phyloP scores from a whole-genome alignment of 805 yeast genomes.

The Saccharomyces mikatae region DNA sequence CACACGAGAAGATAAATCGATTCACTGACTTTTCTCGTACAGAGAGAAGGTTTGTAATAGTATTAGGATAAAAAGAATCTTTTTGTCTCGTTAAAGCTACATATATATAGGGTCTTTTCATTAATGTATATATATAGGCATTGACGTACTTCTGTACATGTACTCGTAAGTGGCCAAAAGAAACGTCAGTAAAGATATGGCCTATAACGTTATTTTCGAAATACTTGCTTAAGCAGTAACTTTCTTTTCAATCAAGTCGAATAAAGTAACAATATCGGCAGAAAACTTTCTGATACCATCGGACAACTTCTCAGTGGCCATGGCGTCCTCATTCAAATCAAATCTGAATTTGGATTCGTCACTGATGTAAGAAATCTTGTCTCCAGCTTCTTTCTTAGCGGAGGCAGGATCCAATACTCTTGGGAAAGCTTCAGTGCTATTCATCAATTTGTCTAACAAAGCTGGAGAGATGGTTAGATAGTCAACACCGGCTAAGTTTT shows the following conservation, averaged over 20 bases:
- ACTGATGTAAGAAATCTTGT: conserved; percentile 71
- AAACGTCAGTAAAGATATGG: background rate
- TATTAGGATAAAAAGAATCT: background rate
- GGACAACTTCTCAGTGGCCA: conserved; percentile 95
- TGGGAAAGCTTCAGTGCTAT: conserved; percentile 72
- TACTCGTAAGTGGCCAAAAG: background rate
- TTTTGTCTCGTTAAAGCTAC: background rate
- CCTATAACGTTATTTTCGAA: background rate
- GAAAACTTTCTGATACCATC: conserved; percentile 97
- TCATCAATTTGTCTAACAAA: conserved; percentile 76
- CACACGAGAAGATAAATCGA: background rate
- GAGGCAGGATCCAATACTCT: conserved; percentile 60
- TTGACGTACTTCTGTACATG: background rate
- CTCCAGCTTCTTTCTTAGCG: conserved; percentile 42
- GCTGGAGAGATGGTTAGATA: conserved; percentile 89
- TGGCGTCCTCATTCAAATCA: conserved; percentile 86
- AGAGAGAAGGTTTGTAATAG: background rate
- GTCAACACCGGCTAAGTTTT: conserved; percentile 93
- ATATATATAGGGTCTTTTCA: background rate
- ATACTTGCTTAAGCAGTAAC: conserved; percentile 33
- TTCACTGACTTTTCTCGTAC: background rate
- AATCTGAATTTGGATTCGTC: conserved; percentile 87
- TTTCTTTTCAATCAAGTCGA: conserved; percentile 55
- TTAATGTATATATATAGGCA: conserved; percentile 1
- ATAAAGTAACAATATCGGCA: conserved; percentile 79